Evolutionary conservation across 2,329 filamentous ascomycete genomes (phyloP), one percentile per base, ranked within the genome.

Genomic region (Botrytis hyacinthi): DNA sequence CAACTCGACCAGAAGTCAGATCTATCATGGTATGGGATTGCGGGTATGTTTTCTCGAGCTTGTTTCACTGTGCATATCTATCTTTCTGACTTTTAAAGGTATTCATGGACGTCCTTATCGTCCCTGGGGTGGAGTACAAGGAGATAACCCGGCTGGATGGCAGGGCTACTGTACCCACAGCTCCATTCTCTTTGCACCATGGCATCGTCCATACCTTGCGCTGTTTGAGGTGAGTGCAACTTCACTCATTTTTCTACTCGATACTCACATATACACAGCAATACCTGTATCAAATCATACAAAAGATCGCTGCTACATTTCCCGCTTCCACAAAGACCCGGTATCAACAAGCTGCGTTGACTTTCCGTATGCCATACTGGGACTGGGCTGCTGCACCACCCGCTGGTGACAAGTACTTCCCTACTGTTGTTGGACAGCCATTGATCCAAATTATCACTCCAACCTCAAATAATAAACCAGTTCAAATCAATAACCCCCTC

Each of bases 171-270:
- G 94, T 81, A 88, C 89, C 22, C 94, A 97, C 82, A 88, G 86
- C 37, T 92, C 92, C 1, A 89, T 91, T 59, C 84, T 96, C 26
- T 96, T 97, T 80, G 89, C 91, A 57, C 87, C 90, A 57, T 97
- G 94, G 94, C 94, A 97, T 84, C 89, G 94, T 68, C 92, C 93
- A 1, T 97, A 95, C 81, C 84, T 96, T 72, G 84, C 88, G 16
- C 82, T 91, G 16, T 89, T 84, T 76, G 86, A 92, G 83, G 87
- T 88, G 77, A 67, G 35, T 37, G 14, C 9, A 59, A n/a, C 35
- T 37, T 29, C 12, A 29, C 35, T 48, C 22, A 14, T 12, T 12
- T 10, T 59, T 20, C 14, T 6, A 51, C 14, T 29, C 3, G 26
- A 8, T n/a, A 2, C 54, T 69, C 18, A 65, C 35, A 35, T 81